These are phyloP conservation scores for Lactifluus piperatus DNA, from an alignment of 768 basidiomycete species.

Conservation along the genomic window DNA sequence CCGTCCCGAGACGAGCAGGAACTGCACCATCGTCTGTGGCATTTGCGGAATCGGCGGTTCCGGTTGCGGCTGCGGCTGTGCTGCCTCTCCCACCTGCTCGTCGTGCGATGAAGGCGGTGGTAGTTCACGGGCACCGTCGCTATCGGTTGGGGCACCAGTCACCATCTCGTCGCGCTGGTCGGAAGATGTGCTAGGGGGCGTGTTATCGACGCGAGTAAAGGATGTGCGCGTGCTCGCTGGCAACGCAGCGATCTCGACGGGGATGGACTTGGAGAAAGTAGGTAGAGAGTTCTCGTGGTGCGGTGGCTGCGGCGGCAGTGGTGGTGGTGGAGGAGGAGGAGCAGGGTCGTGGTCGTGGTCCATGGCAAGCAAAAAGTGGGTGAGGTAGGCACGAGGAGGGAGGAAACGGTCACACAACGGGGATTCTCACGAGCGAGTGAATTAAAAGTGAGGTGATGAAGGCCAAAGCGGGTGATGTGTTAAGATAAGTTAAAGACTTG, in stretches of 20 bases:
- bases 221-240: constrained; percentile 45
- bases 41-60: constrained; percentile 43
- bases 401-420: background rate
- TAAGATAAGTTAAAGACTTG: background rate
- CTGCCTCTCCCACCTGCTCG: background rate
- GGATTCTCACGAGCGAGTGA: constrained; percentile 5
- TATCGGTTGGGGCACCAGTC: too few species aligned
- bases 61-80: constrained; percentile 4
- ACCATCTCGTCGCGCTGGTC: background rate
- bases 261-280: constrained; percentile 7
- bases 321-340: background rate
- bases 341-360: background rate
- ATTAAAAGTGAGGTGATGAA: background rate
- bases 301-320: background rate
- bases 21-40: constrained; percentile 58
- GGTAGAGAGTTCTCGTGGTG: constrained; percentile 14
- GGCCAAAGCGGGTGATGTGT: background rate
- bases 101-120: background rate
- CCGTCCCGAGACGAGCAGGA: constrained; percentile 62
- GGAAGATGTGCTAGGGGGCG: constrained; percentile 22
- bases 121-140: background rate
- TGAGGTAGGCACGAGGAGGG: background rate
- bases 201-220: constrained; percentile 40
- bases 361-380: background rate
- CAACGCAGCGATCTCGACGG: constrained; percentile 21